phyloP scores from a whole-genome alignment of 1,284 basidiomycete genomes.

The Irpex sp. region DNA sequence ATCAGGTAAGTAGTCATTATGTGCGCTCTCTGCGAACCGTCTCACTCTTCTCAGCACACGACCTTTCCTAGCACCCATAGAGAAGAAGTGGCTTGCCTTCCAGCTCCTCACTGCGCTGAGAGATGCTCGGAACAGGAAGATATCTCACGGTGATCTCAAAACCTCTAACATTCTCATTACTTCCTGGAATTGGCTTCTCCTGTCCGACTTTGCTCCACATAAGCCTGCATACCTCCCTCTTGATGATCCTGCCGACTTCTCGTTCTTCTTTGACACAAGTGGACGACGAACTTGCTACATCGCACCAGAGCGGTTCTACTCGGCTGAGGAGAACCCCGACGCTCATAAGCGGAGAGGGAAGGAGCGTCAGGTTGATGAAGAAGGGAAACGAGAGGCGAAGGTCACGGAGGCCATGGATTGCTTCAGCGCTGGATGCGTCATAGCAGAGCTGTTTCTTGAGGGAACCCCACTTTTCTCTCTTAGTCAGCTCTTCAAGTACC shows the following conservation, averaged over 20 bases:
- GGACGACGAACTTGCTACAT: conserved; percentile 93
- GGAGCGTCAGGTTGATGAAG: conserved; percentile 35
- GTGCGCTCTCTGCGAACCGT: neutral
- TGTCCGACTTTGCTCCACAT: conserved; percentile 97
- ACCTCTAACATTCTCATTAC: conserved; percentile 97
- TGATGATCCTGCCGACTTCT: conserved; percentile 97
- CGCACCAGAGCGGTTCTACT: conserved; percentile 95
- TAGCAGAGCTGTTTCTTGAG: conserved; percentile 95
- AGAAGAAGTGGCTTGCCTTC: conserved; percentile 99
- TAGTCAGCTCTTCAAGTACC: conserved; percentile 94
- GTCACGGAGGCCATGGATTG: conserved; percentile 98
- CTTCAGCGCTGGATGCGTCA: conserved; percentile 93
- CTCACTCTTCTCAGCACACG: conserved; percentile 67
- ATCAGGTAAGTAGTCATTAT: conserved; percentile 70
- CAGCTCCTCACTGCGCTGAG: conserved; percentile 87
- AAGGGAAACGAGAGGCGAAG: conserved; percentile 63
- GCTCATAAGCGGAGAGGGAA: conserved; percentile 53
- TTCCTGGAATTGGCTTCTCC: conserved; percentile 92
- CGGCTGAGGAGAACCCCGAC: conserved; percentile 64
- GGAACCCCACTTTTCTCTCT: conserved; percentile 93
- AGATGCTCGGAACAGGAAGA: conserved; percentile 78
- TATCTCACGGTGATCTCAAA: conserved; percentile 97
- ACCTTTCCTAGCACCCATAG: conserved; percentile 86
- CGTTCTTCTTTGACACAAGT: conserved; percentile 97
- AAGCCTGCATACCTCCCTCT: conserved; percentile 95